phyloP scores from a whole-genome alignment of 495 filamentous ascomycete genomes.

The Xylaria longipes region DNA sequence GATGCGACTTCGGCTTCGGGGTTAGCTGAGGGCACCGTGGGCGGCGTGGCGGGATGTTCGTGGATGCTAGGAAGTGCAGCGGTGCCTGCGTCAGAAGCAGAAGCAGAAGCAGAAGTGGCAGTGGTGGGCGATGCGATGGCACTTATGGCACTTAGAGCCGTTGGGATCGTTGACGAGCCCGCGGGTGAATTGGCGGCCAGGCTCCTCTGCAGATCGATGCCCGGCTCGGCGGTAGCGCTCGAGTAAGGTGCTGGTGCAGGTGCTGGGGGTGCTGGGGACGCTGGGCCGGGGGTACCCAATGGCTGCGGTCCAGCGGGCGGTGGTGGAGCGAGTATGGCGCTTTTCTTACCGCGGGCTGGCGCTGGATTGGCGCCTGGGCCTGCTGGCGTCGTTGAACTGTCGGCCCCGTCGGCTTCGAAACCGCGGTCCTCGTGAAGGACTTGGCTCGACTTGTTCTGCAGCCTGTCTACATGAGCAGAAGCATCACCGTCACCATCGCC shows the following conservation, averaged over 20 bases:
- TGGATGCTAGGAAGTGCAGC: slow-evolving; percentile 35
- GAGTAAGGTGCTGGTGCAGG: slow-evolving; percentile 7
- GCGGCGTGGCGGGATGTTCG: slow-evolving; percentile 30
- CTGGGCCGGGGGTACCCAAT: slow-evolving; percentile 8
- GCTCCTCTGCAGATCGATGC: slow-evolving; percentile 21
- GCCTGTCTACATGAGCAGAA: not conserved
- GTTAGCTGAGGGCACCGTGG: not conserved
- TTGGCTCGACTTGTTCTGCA: not conserved
- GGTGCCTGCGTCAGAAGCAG: slow-evolving; percentile 15
- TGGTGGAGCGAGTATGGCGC: slow-evolving; percentile 25
- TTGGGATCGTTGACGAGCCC: slow-evolving; percentile 19
- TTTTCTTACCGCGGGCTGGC: slow-evolving; percentile 18
- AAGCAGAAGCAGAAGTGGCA: slow-evolving; percentile 15
- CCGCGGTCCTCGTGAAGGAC: not conserved
- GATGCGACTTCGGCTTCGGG: slow-evolving; percentile 14
- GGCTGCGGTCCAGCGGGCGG: slow-evolving; percentile 4
- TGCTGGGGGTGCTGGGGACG: slow-evolving; percentile 3
- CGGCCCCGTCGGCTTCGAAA: slow-evolving; percentile 4
- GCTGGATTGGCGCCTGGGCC: slow-evolving; percentile 1
- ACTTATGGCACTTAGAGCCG: slow-evolving; percentile 8
- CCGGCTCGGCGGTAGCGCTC: slow-evolving; percentile 17
- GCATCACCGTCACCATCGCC: not conserved
- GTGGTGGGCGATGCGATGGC: slow-evolving; percentile 17
- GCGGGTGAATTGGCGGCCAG: slow-evolving; percentile 18
- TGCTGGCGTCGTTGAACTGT: slow-evolving; percentile 17